phyloP scores from a whole-genome alignment of 225 moss, liverwort and hornwort species.

The Antitrichia curtipendula region DNA sequence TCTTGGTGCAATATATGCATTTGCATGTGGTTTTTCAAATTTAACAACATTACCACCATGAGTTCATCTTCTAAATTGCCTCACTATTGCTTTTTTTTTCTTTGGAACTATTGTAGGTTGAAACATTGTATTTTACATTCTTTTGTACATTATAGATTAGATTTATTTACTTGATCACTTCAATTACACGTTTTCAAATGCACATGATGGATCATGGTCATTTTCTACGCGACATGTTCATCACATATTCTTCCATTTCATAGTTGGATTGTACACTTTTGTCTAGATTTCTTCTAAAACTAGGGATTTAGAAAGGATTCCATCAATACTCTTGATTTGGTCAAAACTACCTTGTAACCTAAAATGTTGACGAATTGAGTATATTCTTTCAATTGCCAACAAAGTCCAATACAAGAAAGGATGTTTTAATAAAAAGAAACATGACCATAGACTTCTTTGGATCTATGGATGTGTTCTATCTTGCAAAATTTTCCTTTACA shows the following conservation, averaged over 20 bases:
- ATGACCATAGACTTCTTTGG: no score
- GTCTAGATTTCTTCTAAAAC: neutral
- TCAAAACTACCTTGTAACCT: neutral
- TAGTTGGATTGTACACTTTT: neutral
- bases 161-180: neutral
- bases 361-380: neutral
- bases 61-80: neutral
- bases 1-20: neutral
- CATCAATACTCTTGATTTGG: neutral
- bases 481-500: no score
- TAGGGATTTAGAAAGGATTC: neutral
- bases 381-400: neutral
- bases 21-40: neutral
- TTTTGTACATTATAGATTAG: no score
- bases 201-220: neutral
- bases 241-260: neutral
- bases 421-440: no score
- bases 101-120: neutral
- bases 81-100: neutral
- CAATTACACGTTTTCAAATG: accelerated
- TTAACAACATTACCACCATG: neutral
- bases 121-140: neutral
- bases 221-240: neutral
- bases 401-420: no score
- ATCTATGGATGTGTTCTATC: no score